Evolutionary conservation across 306 rosid species (phyloP).

Genomic region (Ormosia semicastrata): DNA sequence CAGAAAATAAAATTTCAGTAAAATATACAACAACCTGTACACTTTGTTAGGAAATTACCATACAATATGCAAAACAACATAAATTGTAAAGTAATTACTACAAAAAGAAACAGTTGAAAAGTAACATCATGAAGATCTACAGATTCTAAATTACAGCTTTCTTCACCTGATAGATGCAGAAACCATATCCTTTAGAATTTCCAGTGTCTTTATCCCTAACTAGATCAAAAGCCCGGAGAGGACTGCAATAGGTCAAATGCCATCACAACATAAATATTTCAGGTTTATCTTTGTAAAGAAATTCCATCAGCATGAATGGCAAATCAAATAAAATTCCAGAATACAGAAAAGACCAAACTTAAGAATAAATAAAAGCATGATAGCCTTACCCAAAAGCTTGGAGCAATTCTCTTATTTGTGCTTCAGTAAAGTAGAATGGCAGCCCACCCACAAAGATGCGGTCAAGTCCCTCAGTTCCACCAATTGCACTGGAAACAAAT

Average conservation of each 20-base stretch:
- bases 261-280: conserved; percentile 17
- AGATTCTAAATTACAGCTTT: conserved; percentile 7
- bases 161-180: conserved; percentile 75
- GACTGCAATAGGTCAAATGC: conserved; percentile 44
- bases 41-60: neutral
- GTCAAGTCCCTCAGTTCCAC: conserved; percentile 78
- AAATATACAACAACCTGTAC: neutral
- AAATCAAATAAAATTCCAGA: conserved; percentile 15
- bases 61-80: neutral
- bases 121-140: neutral
- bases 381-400: conserved; percentile 71
- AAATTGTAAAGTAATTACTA: conserved; percentile 19
- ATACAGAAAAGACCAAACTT: neutral
- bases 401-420: conserved; percentile 68
- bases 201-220: conserved; percentile 86
- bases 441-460: conserved; percentile 88
- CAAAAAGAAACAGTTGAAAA: conserved; percentile 13
- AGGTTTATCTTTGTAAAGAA: conserved; percentile 9
- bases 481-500: conserved; percentile 48
- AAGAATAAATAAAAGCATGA: neutral
- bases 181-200: conserved; percentile 85
- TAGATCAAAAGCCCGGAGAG: conserved; percentile 72
- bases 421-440: conserved; percentile 79
- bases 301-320: neutral
- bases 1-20: conserved; percentile 18